Conservation (phyloP, 768 basidiomycete species). For the Chiua virens region DNA sequence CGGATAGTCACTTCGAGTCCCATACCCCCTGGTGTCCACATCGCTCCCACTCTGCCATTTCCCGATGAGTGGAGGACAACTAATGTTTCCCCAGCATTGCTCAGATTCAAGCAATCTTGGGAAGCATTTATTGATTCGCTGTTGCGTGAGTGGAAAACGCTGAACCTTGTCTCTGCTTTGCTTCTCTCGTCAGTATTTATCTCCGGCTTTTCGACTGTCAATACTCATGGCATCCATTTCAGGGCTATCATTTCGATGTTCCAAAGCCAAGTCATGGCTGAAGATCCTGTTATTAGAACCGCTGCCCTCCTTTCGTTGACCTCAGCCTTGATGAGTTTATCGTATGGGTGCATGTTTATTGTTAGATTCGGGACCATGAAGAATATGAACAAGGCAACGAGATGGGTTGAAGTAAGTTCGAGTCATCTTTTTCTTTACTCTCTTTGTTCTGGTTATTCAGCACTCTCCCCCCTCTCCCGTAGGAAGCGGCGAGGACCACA, state of each 20-base stretch:
- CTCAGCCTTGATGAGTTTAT: conserved; percentile 67
- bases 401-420: conserved; percentile 65
- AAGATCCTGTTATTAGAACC: conserved; percentile 62
- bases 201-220: background rate
- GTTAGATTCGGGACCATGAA: conserved; percentile 72
- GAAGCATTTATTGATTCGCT: conserved; percentile 70
- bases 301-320: conserved; percentile 63
- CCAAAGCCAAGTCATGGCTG: conserved; percentile 49
- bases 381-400: conserved; percentile 66
- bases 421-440: background rate
- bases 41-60: conserved; percentile 37
- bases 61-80: conserved; percentile 53
- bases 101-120: conserved; percentile 67
- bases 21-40: conserved; percentile 27
- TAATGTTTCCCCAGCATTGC: conserved; percentile 59
- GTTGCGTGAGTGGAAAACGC: conserved; percentile 73
- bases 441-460: background rate
- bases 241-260: conserved; percentile 74
- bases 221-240: background rate
- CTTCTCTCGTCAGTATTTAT: conserved; percentile 42
- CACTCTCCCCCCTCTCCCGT: background rate
- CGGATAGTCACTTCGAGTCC: conserved; percentile 23
- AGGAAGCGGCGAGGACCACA: conserved; percentile 59
- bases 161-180: conserved; percentile 72
- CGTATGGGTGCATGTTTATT: conserved; percentile 74